Base-by-base conservation (phyloP, 192 early-diverging fungal genomes). In the Coemansia sp. region DNA sequence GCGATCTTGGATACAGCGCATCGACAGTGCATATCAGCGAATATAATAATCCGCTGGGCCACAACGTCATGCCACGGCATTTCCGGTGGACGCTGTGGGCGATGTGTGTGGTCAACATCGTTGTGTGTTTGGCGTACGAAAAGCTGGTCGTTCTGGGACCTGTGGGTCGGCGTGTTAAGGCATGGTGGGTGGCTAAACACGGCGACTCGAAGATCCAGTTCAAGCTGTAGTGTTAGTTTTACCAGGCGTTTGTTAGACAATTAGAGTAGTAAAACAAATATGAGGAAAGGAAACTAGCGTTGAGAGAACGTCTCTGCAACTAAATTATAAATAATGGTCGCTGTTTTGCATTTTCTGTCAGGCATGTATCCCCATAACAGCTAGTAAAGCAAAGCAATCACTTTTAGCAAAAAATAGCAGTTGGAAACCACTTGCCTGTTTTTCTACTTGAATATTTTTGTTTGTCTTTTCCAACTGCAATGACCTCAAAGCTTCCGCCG, bases 61-160 rank as follows among this genome's bases (percentile, higher is more conserved):
- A 88, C 67, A 88, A 88, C 53, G 81, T 88, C 21, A 78, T 88
- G 54, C 85, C 86, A 4, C 64, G 22, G 9, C 29, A 52, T 45
- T 84, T 82, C 60, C 66, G 87, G 27, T 76, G 69, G 56, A 24
- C 67, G 37, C 70, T 91, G 15, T 90, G 81, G 81, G 78, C 54
- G 4, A 74, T 74, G 54, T 83, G 80, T 19, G 38, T 85, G 19
- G 73, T 58, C 54, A 86, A 86, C 59, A 70, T 82, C 49, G 37
- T 62, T 5, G 66, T 62, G 0, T 79, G 69, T 23, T 50, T 83
- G 24, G 58, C 75, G 7, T 86, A 76, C 62, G 85, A 87, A 57
- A 72, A 75, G 37, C 56, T 86, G 14, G 76, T 85, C 21, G 80
- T 87, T 17, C 75, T 86, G 19, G 80, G 86, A 22, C 65, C 85